phyloP scores from a whole-genome alignment of 2,329 filamentous ascomycete species.

The Apiospora hydei region DNA sequence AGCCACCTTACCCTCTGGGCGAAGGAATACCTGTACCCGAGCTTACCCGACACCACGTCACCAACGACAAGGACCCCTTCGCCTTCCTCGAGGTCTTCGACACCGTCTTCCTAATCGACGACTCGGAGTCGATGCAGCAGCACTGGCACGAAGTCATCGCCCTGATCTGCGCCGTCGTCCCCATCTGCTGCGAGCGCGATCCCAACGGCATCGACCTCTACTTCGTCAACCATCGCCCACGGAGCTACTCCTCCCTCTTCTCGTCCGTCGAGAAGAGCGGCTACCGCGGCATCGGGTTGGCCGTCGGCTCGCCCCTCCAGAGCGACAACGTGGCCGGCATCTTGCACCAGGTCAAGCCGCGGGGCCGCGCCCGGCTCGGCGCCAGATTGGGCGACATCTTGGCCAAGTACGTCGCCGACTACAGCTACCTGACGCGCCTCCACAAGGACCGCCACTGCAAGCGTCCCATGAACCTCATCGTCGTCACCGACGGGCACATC shows the following conservation, averaged over 20 bases:
- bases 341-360: constrained; percentile 31
- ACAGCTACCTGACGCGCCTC: constrained; percentile 15
- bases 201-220: constrained; percentile 75
- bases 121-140: constrained; percentile 71
- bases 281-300: constrained; percentile 37
- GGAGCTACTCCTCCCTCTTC: constrained; percentile 26
- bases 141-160: constrained; percentile 70
- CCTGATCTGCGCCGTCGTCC: constrained; percentile 69
- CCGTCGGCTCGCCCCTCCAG: constrained; percentile 26
- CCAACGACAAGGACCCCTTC: constrained; percentile 15
- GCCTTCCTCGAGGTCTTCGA: constrained; percentile 58
- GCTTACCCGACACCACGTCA: background rate
- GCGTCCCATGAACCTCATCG: constrained; percentile 75
- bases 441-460: background rate
- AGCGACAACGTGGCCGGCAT: constrained; percentile 40
- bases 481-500: constrained; percentile 74
- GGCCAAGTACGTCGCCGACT: constrained; percentile 31
- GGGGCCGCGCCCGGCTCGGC: constrained; percentile 11
- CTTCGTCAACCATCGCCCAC: constrained; percentile 68
- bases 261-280: constrained; percentile 27
- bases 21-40: background rate
- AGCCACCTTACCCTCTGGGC: background rate
- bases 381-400: background rate
- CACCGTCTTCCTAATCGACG: constrained; percentile 78
- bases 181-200: constrained; percentile 72